These are phyloP conservation scores for Albifimbria verrucaria DNA, from an alignment of 2,329 filamentous ascomycete species.

Conservation along the genomic window DNA sequence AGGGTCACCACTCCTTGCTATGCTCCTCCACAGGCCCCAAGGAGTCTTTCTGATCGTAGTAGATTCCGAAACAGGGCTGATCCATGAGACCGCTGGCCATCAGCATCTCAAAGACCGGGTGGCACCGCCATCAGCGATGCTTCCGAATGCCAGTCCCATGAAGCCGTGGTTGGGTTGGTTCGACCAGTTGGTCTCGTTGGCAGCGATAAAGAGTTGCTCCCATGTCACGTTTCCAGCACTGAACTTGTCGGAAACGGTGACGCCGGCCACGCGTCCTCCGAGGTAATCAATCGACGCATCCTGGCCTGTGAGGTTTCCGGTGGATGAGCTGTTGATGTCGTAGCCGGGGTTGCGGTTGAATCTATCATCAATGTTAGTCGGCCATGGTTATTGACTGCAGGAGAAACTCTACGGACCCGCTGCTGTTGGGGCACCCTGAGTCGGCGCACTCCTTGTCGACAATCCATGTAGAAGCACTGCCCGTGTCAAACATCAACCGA, in stretches of 20 bases:
- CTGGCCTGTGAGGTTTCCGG: constrained; percentile 14
- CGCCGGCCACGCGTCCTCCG: constrained; percentile 22
- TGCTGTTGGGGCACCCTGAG: constrained; percentile 21
- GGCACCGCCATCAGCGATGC: constrained; percentile 24
- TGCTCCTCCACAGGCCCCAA: constrained; percentile 6
- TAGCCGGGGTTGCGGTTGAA: constrained; percentile 26
- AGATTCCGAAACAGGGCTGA: constrained; percentile 27
- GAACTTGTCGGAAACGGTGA: constrained; percentile 23
- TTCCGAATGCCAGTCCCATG: constrained; percentile 29
- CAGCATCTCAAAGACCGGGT: constrained; percentile 29
- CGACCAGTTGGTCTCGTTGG: constrained; percentile 24
- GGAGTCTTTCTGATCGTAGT: constrained; percentile 18
- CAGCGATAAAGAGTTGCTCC: constrained; percentile 25
- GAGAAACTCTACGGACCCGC: constrained; percentile 10
- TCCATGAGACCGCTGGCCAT: constrained; percentile 25
- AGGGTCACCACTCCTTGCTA: constrained; percentile 27
- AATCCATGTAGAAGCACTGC: constrained; percentile 31
- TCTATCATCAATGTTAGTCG: constrained; percentile 4
- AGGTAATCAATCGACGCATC: constrained; percentile 24
- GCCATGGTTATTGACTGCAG: neutral
- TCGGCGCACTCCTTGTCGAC: constrained; percentile 21
- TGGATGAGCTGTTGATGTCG: constrained; percentile 21
- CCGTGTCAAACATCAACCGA: constrained; percentile 30
- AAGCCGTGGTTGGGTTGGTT: constrained; percentile 29
- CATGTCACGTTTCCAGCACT: constrained; percentile 14